Conservation (phyloP, 768 basidiomycete species). For the Russula ochroleuca region DNA sequence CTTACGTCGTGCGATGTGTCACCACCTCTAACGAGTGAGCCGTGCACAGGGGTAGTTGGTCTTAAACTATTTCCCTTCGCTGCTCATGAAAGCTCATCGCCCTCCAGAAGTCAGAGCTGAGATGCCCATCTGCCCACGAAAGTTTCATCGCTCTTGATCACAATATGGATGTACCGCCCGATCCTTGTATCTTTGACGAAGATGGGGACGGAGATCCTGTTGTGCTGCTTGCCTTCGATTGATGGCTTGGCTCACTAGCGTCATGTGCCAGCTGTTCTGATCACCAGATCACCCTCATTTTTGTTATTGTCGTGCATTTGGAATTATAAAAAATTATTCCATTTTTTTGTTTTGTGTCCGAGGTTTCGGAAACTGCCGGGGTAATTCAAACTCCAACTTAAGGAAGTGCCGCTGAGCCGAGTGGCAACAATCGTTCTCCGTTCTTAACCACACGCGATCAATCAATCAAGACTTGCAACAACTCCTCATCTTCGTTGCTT, state of each 20-base stretch:
- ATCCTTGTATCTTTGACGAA: conserved; percentile 10
- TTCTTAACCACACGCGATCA: conserved; percentile 7
- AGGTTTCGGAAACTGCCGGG: conserved; percentile 8
- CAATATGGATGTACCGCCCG: background rate
- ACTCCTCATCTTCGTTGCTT: conserved; percentile 6
- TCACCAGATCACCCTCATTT: background rate
- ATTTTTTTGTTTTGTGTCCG: background rate
- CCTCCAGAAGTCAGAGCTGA: background rate
- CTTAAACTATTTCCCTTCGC: background rate
- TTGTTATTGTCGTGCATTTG: background rate
- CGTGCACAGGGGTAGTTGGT: background rate
- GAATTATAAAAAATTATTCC: conserved; percentile 1
- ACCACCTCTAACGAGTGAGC: background rate
- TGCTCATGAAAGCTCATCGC: background rate
- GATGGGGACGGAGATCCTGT: conserved; percentile 6
- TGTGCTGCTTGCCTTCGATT: conserved; percentile 14
- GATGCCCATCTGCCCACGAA: background rate
- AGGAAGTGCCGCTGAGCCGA: conserved; percentile 1
- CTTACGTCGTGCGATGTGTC: conserved; percentile 4
- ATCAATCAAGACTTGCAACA: conserved; percentile 1
- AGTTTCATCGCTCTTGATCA: conserved; percentile 15
- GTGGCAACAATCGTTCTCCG: conserved; percentile 8
- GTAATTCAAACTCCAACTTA: conserved; percentile 10
- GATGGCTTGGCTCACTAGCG: background rate
- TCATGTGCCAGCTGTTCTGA: conserved; percentile 6